phyloP scores from a whole-genome alignment of 2,329 filamentous ascomycete genomes.

The Piedraia hortae region DNA sequence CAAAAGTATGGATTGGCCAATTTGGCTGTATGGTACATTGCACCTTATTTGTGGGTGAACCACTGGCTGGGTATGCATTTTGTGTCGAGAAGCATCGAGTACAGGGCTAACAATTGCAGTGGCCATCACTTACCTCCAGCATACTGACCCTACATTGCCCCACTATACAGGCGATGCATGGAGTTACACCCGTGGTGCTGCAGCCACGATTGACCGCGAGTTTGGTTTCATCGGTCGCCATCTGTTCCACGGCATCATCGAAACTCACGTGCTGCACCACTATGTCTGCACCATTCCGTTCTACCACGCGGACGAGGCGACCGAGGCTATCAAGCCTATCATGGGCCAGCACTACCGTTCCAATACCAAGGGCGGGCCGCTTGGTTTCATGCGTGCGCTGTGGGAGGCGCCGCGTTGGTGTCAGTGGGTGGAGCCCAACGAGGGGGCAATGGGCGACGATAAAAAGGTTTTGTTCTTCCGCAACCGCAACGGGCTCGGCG shows the following conservation, averaged over 20 bases:
- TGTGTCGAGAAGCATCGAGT: neutral
- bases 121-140: constrained; percentile 89
- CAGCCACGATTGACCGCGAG: constrained; percentile 87
- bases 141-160: constrained; percentile 80
- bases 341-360: constrained; percentile 91
- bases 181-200: constrained; percentile 82
- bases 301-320: constrained; percentile 85
- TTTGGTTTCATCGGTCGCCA: constrained; percentile 85
- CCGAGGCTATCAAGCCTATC: constrained; percentile 74
- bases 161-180: constrained; percentile 71
- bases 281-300: constrained; percentile 91
- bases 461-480: constrained; percentile 82
- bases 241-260: constrained; percentile 83
- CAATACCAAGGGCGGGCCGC: constrained; percentile 45
- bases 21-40: constrained; percentile 77
- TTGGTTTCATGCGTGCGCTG: constrained; percentile 63
- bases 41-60: constrained; percentile 94
- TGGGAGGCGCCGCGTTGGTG: constrained; percentile 63
- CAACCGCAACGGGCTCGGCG: constrained; percentile 69
- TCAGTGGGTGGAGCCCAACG: constrained; percentile 91
- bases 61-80: constrained; percentile 73
- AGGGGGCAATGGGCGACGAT: constrained; percentile 49
- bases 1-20: constrained; percentile 62
- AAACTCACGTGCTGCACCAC: constrained; percentile 95
- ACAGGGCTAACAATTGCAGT: constrained; percentile 25